phyloP scores from a whole-genome alignment of 1,139 yeast genomes.

The Sugiyamaella castrensis region DNA sequence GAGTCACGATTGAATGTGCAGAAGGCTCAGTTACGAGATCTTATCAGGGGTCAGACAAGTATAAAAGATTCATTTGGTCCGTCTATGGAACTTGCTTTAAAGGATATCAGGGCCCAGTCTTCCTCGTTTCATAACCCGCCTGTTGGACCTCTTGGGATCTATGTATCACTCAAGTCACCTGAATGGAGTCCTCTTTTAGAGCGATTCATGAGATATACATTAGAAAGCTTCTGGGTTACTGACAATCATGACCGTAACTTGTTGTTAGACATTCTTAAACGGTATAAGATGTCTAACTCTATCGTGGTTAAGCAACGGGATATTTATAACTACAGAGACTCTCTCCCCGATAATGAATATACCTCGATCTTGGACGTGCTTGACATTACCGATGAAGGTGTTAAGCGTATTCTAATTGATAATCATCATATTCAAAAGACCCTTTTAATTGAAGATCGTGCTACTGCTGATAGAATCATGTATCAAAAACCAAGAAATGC shows the following conservation, averaged over 20 bases:
- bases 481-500: slow-evolving; percentile 44
- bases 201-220: slow-evolving; percentile 44
- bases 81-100: slow-evolving; percentile 43
- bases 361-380: slow-evolving; percentile 61
- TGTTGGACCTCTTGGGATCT: slow-evolving; percentile 80
- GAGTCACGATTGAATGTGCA: background rate
- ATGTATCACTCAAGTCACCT: slow-evolving; percentile 55
- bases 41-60: background rate
- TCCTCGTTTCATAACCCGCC: slow-evolving; percentile 49
- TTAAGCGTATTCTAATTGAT: slow-evolving; percentile 66
- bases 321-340: slow-evolving; percentile 48
- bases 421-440: slow-evolving; percentile 56
- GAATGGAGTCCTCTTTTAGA: slow-evolving; percentile 67
- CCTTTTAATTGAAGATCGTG: slow-evolving; percentile 50
- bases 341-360: slow-evolving; percentile 39
- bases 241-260: slow-evolving; percentile 57
- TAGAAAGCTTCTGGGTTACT: slow-evolving; percentile 67
- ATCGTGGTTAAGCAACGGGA: slow-evolving; percentile 59
- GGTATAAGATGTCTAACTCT: slow-evolving; percentile 34
- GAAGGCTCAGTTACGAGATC: background rate
- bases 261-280: slow-evolving; percentile 46
- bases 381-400: slow-evolving; percentile 51
- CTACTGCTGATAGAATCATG: slow-evolving; percentile 50
- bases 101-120: slow-evolving; percentile 39
- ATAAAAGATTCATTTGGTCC: slow-evolving; percentile 46